phyloP scores from a whole-genome alignment of 108 stramenopile species.

The Nitzschia sp. region DNA sequence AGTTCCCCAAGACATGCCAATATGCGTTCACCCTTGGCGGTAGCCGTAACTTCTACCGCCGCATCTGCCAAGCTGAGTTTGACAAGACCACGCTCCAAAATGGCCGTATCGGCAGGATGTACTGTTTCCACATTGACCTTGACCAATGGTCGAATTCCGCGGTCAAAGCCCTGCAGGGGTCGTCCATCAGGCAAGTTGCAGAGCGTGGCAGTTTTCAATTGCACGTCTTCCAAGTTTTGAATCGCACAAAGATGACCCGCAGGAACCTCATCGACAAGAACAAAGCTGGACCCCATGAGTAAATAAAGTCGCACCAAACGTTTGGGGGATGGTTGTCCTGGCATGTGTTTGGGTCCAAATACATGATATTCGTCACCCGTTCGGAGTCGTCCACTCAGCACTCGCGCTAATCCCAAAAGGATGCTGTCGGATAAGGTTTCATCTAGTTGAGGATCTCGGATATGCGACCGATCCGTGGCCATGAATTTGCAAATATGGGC shows the following conservation, averaged over 20 bases:
- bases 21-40: conserved; percentile 82
- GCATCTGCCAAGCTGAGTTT: conserved; percentile 83
- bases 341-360: conserved; percentile 76
- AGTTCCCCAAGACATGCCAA: conserved; percentile 85
- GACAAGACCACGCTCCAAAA: conserved; percentile 71
- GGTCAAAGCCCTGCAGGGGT: conserved; percentile 76
- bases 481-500: conserved; percentile 88
- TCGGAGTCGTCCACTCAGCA: conserved; percentile 67
- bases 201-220: conserved; percentile 80
- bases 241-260: conserved; percentile 91
- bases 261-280: conserved; percentile 77
- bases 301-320: conserved; percentile 66
- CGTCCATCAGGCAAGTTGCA: conserved; percentile 62
- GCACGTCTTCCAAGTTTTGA: conserved; percentile 77
- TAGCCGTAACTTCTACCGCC: conserved; percentile 83
- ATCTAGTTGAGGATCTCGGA: conserved; percentile 68
- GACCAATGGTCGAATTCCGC: conserved; percentile 78
- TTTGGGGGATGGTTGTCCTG: conserved; percentile 5
- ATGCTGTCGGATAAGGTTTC: conserved; percentile 34
- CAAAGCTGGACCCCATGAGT: conserved; percentile 87
- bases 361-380: conserved; percentile 63
- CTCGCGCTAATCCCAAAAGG: conserved; percentile 81
- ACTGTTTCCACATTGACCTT: conserved; percentile 89
- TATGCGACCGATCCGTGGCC: conserved; percentile 49
- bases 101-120: conserved; percentile 63